phyloP scores from a whole-genome alignment of 352 stramenopile genomes.

The Pythium grandisporangium region DNA sequence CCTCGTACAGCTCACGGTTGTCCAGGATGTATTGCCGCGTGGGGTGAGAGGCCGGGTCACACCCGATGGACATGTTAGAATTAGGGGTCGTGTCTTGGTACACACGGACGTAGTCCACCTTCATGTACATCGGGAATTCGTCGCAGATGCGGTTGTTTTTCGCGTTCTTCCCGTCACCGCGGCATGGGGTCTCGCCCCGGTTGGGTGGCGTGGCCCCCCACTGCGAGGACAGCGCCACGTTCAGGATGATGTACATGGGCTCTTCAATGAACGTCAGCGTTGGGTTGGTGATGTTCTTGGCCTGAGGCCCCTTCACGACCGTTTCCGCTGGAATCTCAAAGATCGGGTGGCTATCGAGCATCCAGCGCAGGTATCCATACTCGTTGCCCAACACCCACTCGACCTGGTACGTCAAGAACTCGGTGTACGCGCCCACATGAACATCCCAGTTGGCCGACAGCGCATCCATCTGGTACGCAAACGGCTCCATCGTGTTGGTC shows the following conservation, averaged over 20 bases:
- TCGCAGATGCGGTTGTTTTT: slow-evolving; percentile 63
- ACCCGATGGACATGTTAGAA: slow-evolving; percentile 43
- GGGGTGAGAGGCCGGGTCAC: slow-evolving; percentile 48
- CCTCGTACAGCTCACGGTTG: slow-evolving; percentile 45
- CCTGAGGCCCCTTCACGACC: slow-evolving; percentile 35
- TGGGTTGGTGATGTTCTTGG: slow-evolving; percentile 31
- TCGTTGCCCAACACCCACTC: slow-evolving; percentile 68
- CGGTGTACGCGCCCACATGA: slow-evolving; percentile 52
- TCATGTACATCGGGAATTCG: slow-evolving; percentile 74
- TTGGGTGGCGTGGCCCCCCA: slow-evolving; percentile 76
- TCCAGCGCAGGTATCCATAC: slow-evolving; percentile 59
- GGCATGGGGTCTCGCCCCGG: slow-evolving; percentile 28
- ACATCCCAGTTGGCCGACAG: slow-evolving; percentile 62
- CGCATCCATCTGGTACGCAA: slow-evolving; percentile 71
- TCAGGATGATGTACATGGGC: slow-evolving; percentile 92
- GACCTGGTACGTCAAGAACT: slow-evolving; percentile 50
- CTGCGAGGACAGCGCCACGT: slow-evolving; percentile 85
- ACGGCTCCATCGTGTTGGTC: slow-evolving; percentile 50
- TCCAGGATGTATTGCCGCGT: slow-evolving; percentile 66
- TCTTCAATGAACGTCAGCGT: slow-evolving; percentile 69
- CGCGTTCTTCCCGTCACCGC: slow-evolving; percentile 36
- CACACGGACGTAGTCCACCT: slow-evolving; percentile 82
- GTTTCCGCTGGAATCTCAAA: slow-evolving; percentile 59
- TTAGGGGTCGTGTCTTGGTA: slow-evolving; percentile 40
- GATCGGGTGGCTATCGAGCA: slow-evolving; percentile 45